Conservation (phyloP, 441 rosid species). For the Populus hybrid region DNA sequence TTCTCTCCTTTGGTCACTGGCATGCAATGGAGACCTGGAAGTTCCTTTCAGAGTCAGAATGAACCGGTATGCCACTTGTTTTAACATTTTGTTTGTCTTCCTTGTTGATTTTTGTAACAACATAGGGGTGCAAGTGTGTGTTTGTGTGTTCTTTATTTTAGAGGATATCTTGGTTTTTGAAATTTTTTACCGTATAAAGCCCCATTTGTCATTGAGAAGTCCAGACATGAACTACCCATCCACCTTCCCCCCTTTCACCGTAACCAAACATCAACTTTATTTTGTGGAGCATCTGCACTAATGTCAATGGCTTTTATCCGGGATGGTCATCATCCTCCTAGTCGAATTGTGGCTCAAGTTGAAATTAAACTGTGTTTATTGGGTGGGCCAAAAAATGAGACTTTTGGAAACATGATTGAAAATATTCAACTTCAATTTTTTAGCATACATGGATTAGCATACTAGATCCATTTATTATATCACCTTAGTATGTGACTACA, state of each 20-base stretch:
- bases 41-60: conserved; percentile 79
- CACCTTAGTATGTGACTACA: not conserved
- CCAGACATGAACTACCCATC: not conserved
- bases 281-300: not conserved
- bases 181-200: not conserved
- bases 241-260: not conserved
- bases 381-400: not conserved
- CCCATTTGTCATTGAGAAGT: not conserved
- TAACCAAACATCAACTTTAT: not conserved
- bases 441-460: not conserved
- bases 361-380: not conserved
- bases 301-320: not conserved
- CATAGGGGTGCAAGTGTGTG: not conserved
- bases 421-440: not conserved
- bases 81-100: not conserved
- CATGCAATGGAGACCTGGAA: conserved; percentile 96
- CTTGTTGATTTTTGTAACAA: not conserved
- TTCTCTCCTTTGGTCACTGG: conserved; percentile 76
- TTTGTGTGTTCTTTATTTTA: not conserved
- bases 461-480: not conserved
- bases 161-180: not conserved
- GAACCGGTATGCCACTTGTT: conserved; percentile 56
- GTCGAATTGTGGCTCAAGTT: not conserved
- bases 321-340: not conserved
- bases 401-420: not conserved